Conservation (phyloP, 352 stramenopile genomes). For the Peronospora farinosa region DNA sequence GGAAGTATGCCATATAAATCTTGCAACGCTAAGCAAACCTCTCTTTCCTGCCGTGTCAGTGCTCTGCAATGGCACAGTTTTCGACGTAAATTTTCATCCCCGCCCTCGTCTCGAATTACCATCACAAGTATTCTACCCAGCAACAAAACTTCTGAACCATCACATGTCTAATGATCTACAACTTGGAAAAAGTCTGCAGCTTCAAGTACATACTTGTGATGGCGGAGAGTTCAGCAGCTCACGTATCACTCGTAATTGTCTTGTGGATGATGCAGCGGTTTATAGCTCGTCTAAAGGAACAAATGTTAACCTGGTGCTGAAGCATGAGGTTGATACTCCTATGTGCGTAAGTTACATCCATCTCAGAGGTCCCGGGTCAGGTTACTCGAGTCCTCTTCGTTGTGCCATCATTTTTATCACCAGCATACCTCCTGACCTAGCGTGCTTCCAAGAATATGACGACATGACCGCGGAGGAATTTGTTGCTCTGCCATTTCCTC, state of each 20-base stretch:
- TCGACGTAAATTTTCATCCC: conserved; percentile 69
- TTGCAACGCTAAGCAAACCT: conserved; percentile 28
- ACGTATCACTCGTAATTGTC: conserved; percentile 54
- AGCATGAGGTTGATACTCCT: conserved; percentile 71
- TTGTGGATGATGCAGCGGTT: conserved; percentile 73
- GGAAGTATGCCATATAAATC: conserved; percentile 29
- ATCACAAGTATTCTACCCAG: conserved; percentile 27
- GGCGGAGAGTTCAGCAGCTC: conserved; percentile 78
- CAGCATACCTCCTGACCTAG: conserved; percentile 50
- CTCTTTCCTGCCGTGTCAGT: conserved; percentile 53
- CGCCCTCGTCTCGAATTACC: conserved; percentile 46
- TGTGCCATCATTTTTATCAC: conserved; percentile 65
- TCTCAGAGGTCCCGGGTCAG: conserved; percentile 61
- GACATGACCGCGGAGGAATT: conserved; percentile 74
- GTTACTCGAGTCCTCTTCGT: conserved; percentile 71
- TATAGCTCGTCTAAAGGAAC: conserved; percentile 68
- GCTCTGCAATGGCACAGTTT: conserved; percentile 63
- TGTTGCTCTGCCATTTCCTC: conserved; percentile 58
- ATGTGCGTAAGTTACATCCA: conserved; percentile 75
- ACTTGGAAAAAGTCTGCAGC: conserved; percentile 59
- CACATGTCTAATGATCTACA: conserved; percentile 56
- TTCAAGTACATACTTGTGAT: conserved; percentile 64
- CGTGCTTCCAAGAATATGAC: conserved; percentile 49
- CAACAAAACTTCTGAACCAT: conserved; percentile 36
- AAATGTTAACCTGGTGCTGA: conserved; percentile 78